Conservation (phyloP, 2,329 filamentous ascomycete species). For the Aspergillus sp. region DNA sequence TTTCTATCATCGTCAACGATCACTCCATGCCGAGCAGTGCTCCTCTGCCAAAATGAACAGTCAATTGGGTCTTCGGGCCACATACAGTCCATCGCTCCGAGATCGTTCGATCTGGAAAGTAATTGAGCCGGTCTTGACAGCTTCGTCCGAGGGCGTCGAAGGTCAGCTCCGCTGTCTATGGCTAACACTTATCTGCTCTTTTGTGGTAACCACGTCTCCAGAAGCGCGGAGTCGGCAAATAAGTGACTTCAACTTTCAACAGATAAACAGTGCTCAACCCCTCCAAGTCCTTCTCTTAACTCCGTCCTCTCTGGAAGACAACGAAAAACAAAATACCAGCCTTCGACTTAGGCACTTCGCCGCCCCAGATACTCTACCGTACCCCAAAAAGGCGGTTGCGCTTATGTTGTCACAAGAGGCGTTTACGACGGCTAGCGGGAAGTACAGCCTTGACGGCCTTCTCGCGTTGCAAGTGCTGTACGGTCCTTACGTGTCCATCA, state of each 20-base stretch:
- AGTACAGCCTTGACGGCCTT: conserved; percentile 18
- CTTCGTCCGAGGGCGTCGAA: conserved; percentile 15
- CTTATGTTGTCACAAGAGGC: conserved; percentile 25
- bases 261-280: background rate
- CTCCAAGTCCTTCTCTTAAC: conserved; percentile 24
- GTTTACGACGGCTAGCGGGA: conserved; percentile 20
- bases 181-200: background rate
- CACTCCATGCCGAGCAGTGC: too few species aligned
- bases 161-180: conserved; percentile 15
- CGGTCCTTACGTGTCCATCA: background rate
- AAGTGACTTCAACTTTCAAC: conserved; percentile 23
- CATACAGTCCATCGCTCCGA: conserved; percentile 45
- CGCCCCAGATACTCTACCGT: background rate
- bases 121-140: conserved; percentile 22
- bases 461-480: conserved; percentile 28
- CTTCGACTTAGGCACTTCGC: conserved; percentile 19
- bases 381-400: conserved; percentile 17
- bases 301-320: conserved; percentile 16
- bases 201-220: background rate
- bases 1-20: background rate
- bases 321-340: conserved; percentile 17
- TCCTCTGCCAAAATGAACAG: conserved; percentile 2
- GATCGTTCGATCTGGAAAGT: conserved; percentile 38
- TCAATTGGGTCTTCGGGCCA: conserved; percentile 1
- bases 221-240: conserved; percentile 18